These are phyloP conservation scores for Mycena rebaudengoi DNA, from an alignment of 768 basidiomycete species.

Conservation along the genomic window DNA sequence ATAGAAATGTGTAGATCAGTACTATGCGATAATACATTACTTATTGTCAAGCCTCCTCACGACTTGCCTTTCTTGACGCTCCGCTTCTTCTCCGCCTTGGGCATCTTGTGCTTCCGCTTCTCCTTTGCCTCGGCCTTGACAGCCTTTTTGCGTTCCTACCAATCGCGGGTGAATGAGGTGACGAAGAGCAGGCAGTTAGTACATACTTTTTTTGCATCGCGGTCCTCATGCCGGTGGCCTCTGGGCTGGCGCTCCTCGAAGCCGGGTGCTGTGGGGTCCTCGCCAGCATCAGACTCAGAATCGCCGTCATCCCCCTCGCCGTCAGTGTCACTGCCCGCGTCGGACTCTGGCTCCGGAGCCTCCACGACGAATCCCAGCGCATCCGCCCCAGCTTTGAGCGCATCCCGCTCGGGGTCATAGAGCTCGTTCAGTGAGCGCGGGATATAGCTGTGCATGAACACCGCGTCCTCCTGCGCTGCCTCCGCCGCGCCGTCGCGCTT, in stretches of 20 bases:
- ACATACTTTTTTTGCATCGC: slow-evolving; percentile 86
- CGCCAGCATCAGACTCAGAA: slow-evolving; percentile 45
- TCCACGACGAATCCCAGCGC: slow-evolving; percentile 78
- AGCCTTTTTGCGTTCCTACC: slow-evolving; percentile 90
- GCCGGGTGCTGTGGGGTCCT: slow-evolving; percentile 45
- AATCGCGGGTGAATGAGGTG: slow-evolving; percentile 24
- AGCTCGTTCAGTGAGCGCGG: slow-evolving; percentile 93
- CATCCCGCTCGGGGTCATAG: slow-evolving; percentile 93
- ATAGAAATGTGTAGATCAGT: too few relatives aligned
- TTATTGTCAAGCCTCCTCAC: too few relatives aligned
- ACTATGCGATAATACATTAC: too few relatives aligned
- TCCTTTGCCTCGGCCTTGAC: slow-evolving; percentile 89
- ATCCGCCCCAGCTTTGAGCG: too few relatives aligned
- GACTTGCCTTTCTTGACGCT: slow-evolving; percentile 68
- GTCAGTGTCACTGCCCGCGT: slow-evolving; percentile 36
- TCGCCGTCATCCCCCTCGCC: slow-evolving; percentile 42
- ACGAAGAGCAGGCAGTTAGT: neutral
- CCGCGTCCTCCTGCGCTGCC: slow-evolving; percentile 78
- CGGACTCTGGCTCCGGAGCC: slow-evolving; percentile 19
- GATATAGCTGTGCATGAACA: slow-evolving; percentile 93
- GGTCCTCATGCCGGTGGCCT: slow-evolving; percentile 94
- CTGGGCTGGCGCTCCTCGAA: slow-evolving; percentile 68
- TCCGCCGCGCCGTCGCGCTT: slow-evolving; percentile 21
- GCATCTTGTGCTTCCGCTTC: slow-evolving; percentile 91
- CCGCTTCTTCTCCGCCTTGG: slow-evolving; percentile 93